Evolutionary conservation across 306 rosid species (phyloP).

Genomic region (Citrullus colocynthis): DNA sequence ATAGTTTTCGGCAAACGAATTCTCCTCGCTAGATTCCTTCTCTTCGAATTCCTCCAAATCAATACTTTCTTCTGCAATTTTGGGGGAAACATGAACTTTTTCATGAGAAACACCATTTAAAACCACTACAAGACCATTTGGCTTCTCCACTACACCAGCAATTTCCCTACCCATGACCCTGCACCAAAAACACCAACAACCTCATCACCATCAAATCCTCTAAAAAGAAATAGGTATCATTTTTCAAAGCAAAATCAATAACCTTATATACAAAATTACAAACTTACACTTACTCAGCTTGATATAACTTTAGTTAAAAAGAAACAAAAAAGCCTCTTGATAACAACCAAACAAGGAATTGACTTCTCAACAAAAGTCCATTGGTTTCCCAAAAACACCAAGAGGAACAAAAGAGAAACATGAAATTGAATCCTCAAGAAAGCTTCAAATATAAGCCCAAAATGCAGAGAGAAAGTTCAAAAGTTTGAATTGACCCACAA

Average conservation of each 20-base stretch:
- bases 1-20: conserved; percentile 23
- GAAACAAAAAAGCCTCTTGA: not conserved
- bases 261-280: not conserved
- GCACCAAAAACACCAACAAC: conserved; percentile 20
- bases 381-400: not conserved
- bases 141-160: conserved; percentile 38
- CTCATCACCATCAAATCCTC: not conserved
- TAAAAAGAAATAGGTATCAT: not conserved
- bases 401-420: not conserved
- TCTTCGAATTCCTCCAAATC: conserved; percentile 49
- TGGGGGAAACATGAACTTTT: conserved; percentile 47
- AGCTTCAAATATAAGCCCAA: not conserved
- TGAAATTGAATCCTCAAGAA: not conserved
- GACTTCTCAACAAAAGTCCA: not conserved
- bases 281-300: not conserved
- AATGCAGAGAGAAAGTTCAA: not conserved
- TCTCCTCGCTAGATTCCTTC: conserved; percentile 42
- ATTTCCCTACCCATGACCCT: conserved; percentile 91
- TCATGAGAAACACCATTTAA: conserved; percentile 39
- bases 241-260: not conserved
- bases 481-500: not conserved
- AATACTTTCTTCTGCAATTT: conserved; percentile 35
- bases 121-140: conserved; percentile 19
- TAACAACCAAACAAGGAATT: not conserved
- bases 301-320: not conserved